Percentiles rank a stretch among this genome's conserved stretches.
Conservation (phyloP, 371 early-diverging fungal genomes). For the Mucor plumbeus region DNA sequence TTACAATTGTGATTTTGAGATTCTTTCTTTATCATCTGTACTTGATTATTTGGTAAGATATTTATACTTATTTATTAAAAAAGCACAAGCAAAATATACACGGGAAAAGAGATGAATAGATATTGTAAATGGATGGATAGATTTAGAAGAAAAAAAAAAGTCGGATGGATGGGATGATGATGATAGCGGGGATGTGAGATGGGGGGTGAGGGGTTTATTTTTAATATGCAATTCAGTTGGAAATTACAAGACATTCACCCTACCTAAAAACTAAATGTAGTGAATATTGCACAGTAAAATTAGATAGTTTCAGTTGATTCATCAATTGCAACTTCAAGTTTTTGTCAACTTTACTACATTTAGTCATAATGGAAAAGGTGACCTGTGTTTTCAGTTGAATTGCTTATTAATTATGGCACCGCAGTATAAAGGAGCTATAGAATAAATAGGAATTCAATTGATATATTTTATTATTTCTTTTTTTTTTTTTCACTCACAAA, state of each 20-base stretch:
- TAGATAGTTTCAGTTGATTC: neutral
- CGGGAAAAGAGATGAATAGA: too few species aligned
- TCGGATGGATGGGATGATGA: slow-evolving; percentile 9
- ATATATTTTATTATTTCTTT: slow-evolving; percentile 1
- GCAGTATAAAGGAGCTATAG: too few species aligned
- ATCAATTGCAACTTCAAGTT: neutral
- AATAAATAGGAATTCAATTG: neutral
- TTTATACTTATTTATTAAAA: neutral
- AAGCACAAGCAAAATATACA: neutral
- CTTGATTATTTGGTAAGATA: slow-evolving; percentile 18
- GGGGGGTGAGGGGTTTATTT: neutral
- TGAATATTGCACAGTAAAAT: neutral
- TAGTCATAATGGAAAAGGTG: slow-evolving; percentile 13
- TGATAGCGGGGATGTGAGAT: neutral
- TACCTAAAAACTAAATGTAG: neutral
- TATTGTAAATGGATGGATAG: slow-evolving; percentile 15
- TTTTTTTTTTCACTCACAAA: neutral
- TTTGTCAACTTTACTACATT: slow-evolving; percentile 14
- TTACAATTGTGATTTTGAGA: neutral
- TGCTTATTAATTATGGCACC: slow-evolving; percentile 7
- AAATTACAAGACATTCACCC: neutral
- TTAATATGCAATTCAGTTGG: neutral
- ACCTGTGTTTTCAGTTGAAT: slow-evolving; percentile 8
- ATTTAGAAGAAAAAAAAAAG: neutral
- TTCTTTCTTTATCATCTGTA: slow-evolving; percentile 20